A percentile compares a stretch with the other conserved stretches of the same genome.
These are phyloP conservation scores for Pleurotus ostreatus DNA, from an alignment of 768 basidiomycete species.

Conservation along the genomic window DNA sequence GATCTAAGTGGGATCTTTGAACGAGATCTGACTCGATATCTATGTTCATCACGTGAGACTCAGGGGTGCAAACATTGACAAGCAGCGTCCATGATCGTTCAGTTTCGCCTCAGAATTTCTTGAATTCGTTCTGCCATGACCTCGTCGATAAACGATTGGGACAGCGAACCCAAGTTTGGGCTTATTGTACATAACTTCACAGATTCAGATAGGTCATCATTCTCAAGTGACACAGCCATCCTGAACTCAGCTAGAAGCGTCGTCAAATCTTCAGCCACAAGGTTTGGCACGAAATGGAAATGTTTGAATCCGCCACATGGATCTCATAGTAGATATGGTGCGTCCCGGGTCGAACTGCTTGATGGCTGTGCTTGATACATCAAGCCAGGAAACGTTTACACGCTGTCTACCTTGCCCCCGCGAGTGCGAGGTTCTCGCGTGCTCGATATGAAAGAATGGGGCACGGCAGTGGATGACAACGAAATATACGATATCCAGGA, in stretches of 20 bases:
- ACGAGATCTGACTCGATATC: slow-evolving; percentile 1
- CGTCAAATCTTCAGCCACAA: neutral
- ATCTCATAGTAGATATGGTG: no score
- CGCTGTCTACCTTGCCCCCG: neutral
- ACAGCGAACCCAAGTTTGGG: neutral
- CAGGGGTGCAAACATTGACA: neutral
- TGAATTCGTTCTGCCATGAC: neutral
- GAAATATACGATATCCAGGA: neutral
- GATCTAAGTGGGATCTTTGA: slow-evolving; percentile 7
- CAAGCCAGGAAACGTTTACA: neutral
- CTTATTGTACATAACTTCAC: slow-evolving; percentile 6
- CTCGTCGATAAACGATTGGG: neutral
- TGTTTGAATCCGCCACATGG: neutral
- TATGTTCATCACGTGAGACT: neutral
- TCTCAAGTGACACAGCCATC: neutral
- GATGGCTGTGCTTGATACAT: no score
- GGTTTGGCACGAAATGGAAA: neutral
- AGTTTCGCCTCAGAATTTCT: neutral
- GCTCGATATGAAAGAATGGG: slow-evolving; percentile 1
- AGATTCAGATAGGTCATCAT: neutral
- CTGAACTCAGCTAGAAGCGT: neutral
- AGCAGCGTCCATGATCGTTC: no score
- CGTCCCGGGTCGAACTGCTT: no score
- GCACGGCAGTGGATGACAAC: neutral
- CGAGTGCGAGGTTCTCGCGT: neutral